Percentiles rank a stretch among this genome's conserved stretches.
phyloP scores from a whole-genome alignment of 805 yeast genomes.

The Lipomyces mesembrius region DNA sequence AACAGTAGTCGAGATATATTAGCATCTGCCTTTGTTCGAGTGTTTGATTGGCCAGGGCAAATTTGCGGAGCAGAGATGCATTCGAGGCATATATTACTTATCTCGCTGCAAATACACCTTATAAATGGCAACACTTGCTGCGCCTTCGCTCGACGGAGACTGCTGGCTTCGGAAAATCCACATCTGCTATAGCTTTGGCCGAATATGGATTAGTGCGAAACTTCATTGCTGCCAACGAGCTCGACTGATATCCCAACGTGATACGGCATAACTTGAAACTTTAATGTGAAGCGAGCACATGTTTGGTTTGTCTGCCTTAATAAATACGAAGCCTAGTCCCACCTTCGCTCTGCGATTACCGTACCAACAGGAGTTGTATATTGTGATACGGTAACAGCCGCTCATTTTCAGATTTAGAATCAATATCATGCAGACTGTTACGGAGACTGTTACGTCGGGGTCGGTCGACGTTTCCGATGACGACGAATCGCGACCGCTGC shows the following conservation, averaged over 20 bases:
- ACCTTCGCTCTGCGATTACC: neutral
- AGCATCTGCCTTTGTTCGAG: neutral
- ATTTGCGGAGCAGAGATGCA: neutral
- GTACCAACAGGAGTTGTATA: neutral
- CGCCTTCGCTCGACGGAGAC: neutral
- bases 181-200: neutral
- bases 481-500: slow-evolving; percentile 11
- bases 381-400: neutral
- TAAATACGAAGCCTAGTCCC: neutral
- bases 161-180: neutral
- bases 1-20: neutral
- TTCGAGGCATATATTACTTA: neutral
- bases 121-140: neutral
- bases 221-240: neutral
- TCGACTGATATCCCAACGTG: neutral
- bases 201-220: neutral
- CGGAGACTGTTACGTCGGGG: neutral
- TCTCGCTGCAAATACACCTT: neutral
- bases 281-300: neutral
- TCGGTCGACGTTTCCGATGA: neutral
- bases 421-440: neutral
- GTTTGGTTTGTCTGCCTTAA: neutral
- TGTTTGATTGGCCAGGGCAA: neutral
- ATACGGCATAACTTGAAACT: neutral
- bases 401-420: neutral